Percentiles rank a stretch among this genome's conserved stretches.
phyloP scores from a whole-genome alignment of 2,329 filamentous ascomycete species.

The Moelleriella libera region DNA sequence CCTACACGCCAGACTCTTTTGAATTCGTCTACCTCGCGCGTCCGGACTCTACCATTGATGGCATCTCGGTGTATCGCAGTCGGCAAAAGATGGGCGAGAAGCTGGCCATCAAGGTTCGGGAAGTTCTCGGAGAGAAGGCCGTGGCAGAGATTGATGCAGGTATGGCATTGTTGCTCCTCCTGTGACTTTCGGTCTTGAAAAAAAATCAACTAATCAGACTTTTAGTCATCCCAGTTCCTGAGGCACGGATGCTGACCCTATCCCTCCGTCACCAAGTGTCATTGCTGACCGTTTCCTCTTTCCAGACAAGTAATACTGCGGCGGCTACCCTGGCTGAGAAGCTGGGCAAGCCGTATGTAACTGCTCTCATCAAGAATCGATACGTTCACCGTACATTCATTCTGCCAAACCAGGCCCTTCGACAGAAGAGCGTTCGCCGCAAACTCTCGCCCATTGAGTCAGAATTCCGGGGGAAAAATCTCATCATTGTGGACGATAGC shows the following conservation, averaged over 20 bases:
- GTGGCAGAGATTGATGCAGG: slow-evolving; percentile 62
- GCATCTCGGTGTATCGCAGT: slow-evolving; percentile 73
- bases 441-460: slow-evolving; percentile 80
- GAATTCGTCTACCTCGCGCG: slow-evolving; percentile 81
- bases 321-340: slow-evolving; percentile 63
- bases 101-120: slow-evolving; percentile 58
- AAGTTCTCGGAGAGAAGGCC: slow-evolving; percentile 51
- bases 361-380: slow-evolving; percentile 72
- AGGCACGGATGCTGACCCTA: slow-evolving; percentile 11
- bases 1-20: slow-evolving; percentile 67
- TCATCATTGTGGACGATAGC: slow-evolving; percentile 78
- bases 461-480: slow-evolving; percentile 69
- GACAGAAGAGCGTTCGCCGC: slow-evolving; percentile 75
- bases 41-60: slow-evolving; percentile 72
- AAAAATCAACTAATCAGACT: neutral
- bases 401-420: slow-evolving; percentile 9
- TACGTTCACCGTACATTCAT: slow-evolving; percentile 6
- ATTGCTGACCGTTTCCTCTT: neutral
- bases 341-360: slow-evolving; percentile 62
- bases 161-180: slow-evolving; percentile 9
- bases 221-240: slow-evolving; percentile 57
- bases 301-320: slow-evolving; percentile 63
- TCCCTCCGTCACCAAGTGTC: neutral
- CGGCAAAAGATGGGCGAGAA: slow-evolving; percentile 78
- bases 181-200: neutral